phyloP scores from a whole-genome alignment of 441 rosid species.

The Raphanus hybrid region DNA sequence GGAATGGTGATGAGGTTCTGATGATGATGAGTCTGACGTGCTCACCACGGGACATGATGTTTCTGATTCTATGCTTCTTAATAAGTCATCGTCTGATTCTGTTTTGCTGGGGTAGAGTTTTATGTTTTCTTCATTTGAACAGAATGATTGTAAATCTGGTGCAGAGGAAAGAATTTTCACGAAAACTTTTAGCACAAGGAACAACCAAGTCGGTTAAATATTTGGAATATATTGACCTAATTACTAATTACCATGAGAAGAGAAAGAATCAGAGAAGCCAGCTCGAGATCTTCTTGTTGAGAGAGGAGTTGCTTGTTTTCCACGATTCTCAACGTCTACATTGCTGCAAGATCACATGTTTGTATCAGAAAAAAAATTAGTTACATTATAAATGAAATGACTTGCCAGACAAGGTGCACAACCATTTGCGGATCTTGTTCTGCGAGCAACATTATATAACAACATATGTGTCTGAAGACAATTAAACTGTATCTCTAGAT shows the following conservation, averaged over 20 bases:
- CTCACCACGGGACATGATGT: constrained; percentile 55
- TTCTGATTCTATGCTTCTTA: constrained; percentile 49
- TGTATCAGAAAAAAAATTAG: neutral
- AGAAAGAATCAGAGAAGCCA: constrained; percentile 57
- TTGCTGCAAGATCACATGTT: constrained; percentile 25
- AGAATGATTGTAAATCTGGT: constrained; percentile 45
- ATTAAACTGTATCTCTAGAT: neutral
- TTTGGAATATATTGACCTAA: neutral
- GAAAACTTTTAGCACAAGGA: neutral
- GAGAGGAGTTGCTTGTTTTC: constrained; percentile 36
- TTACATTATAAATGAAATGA: neutral
- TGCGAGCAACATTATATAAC: neutral
- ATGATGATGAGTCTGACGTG: constrained; percentile 55
- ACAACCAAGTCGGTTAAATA: neutral
- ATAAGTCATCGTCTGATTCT: constrained; percentile 47
- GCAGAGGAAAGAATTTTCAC: neutral
- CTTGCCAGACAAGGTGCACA: constrained; percentile 19
- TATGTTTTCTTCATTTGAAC: constrained; percentile 34
- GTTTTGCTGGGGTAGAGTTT: constrained; percentile 2
- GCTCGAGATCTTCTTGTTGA: constrained; percentile 49
- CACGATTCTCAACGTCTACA: constrained; percentile 36
- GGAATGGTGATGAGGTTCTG: constrained; percentile 37
- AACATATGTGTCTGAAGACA: neutral
- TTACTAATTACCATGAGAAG: constrained; percentile 52
- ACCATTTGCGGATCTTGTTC: neutral